Conservation (phyloP, 106 monocot genomes). For the Chionographis japonica region DNA sequence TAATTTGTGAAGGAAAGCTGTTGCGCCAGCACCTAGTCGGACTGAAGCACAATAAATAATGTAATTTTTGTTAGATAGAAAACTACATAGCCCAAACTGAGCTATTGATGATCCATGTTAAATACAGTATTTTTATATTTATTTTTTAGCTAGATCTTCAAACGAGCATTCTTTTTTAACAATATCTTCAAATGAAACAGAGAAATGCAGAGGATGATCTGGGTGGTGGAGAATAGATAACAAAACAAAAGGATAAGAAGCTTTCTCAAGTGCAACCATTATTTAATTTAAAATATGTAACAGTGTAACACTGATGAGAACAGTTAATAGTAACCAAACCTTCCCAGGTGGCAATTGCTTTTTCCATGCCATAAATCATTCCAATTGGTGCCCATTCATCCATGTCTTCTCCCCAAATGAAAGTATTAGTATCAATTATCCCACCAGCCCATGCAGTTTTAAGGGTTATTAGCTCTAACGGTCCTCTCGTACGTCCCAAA, state of each 20-base stretch:
- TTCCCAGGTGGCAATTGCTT: constrained; percentile 93
- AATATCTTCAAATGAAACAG: no score
- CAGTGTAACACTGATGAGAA: not conserved
- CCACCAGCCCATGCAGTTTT: constrained; percentile 92
- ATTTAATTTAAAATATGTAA: not conserved
- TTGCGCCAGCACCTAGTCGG: constrained; percentile 78
- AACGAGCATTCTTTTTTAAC: no score
- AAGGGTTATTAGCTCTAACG: constrained; percentile 72
- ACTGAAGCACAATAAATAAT: constrained; percentile 32
- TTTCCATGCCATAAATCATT: constrained; percentile 81
- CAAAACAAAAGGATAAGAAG: no score
- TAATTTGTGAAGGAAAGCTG: constrained; percentile 69
- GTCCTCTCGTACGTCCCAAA: constrained; percentile 82
- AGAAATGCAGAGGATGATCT: no score
- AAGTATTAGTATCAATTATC: constrained; percentile 83
- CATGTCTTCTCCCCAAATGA: constrained; percentile 94
- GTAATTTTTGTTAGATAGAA: not conserved
- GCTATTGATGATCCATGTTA: no score
- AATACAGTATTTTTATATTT: no score
- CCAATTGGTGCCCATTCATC: constrained; percentile 95
- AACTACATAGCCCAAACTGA: no score
- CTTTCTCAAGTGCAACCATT: not conserved
- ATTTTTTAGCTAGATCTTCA: no score
- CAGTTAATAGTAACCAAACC: constrained; percentile 30
- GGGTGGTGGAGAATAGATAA: no score